A percentile compares a stretch with the other conserved stretches of the same genome.
Evolutionary conservation across 1,139 yeast genomes (phyloP).

Genomic region (Yamadazyma siamensis): DNA sequence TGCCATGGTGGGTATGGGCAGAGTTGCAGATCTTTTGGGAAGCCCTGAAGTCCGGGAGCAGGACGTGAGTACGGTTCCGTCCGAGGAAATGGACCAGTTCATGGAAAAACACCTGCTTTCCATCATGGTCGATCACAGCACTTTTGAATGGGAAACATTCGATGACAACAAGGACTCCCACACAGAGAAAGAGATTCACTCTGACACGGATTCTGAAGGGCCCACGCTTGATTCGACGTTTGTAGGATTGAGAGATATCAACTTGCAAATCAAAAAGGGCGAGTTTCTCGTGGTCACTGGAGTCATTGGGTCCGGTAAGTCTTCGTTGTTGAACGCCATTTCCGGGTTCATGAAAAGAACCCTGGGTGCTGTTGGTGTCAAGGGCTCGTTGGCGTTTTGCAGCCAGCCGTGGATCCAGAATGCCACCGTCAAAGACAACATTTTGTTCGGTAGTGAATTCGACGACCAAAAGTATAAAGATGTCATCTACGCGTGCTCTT

Average conservation of each 20-base stretch:
- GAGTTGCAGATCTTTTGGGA: constrained; percentile 55
- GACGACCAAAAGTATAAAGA: constrained; percentile 26
- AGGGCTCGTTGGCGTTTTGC: constrained; percentile 42
- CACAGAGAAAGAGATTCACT: neutral
- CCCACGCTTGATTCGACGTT: constrained; percentile 16
- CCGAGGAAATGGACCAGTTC: constrained; percentile 5
- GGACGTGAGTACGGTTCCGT: constrained; percentile 11
- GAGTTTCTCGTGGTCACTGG: constrained; percentile 72
- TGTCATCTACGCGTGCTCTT: constrained; percentile 35
- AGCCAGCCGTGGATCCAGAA: constrained; percentile 54
- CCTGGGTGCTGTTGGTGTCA: constrained; percentile 34
- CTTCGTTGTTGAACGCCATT: constrained; percentile 53
- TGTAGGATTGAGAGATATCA: constrained; percentile 35
- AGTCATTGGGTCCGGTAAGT: constrained; percentile 69
- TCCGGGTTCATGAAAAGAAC: constrained; percentile 53
- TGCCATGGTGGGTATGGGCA: constrained; percentile 59
- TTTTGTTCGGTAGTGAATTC: constrained; percentile 29
- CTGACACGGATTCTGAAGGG: neutral
- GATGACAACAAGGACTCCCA: constrained; percentile 20
- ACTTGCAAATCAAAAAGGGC: constrained; percentile 46
- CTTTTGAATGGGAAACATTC: constrained; percentile 40
- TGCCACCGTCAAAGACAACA: constrained; percentile 38
- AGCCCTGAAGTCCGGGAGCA: constrained; percentile 28
- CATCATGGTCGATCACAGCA: constrained; percentile 23
- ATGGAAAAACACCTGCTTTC: constrained; percentile 23